Base-by-base conservation (phyloP, 2,329 filamentous ascomycete genomes). In the Fusarium pininemorale region DNA sequence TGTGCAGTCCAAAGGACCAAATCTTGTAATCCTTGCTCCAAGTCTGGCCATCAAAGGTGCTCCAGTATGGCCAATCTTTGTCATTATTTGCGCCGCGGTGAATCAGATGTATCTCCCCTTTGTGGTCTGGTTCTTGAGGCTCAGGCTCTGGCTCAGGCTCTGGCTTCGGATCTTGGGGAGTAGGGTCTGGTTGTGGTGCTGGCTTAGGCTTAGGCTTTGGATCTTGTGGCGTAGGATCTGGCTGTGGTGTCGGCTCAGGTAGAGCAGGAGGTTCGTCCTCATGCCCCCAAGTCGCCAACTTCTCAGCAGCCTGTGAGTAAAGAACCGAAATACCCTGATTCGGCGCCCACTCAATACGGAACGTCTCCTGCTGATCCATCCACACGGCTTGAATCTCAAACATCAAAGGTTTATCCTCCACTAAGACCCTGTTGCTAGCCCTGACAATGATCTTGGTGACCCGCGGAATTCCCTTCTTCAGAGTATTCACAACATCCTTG, bases 1-100 rank as follows among this genome's bases (percentile, higher is more conserved):
- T 44, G 1, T 12, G n/a, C 6, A 44, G 41, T 24, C n/a, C 15
- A 1, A 0, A 44, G 5, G 41, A 18, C 15, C 6, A 44, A 24
- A 24, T 10, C 10, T 44, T 44, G 2, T 5, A 4, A 18, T 18
- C 15, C n/a, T 24, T 8, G 41, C n/a, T 44, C 41, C 41, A 44
- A 6, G 6, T 12, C 41, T 44, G 15, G 10, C 41, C 10, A 18
- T 44, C 1, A 8, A 44, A 44, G n/a, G n/a, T 44, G 15, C n/a
- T 18, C 41, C 41, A 44, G 41, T 18, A 44, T 18, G 41, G 41
- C 41, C 41, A 16, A 44, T 12, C 9, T 12, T 1, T 10, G n/a
- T 16, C 41, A 6, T 7, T 0, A 7, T 24, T 44, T 24, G 41
- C 41, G n/a, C 41, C 15, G 15, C 41, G n/a, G n/a, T 44, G n/a